Evolutionary conservation across 257 asterid species (phyloP).

Genomic region (Perilla frutescens): DNA sequence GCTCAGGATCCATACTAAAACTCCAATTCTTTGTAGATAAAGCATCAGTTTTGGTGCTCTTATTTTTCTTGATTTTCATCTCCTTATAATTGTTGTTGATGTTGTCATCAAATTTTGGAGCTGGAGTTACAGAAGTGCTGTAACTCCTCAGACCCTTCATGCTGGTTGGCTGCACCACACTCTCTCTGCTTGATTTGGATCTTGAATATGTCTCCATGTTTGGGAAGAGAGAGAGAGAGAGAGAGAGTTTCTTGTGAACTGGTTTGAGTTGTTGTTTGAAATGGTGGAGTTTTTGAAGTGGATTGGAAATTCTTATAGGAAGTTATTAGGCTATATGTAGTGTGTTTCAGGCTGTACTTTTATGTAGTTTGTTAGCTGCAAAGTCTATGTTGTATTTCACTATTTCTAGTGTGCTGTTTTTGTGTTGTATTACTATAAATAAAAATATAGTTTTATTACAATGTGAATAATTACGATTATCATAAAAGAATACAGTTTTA

Average conservation of each 20-base stretch:
- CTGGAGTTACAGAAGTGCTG: conserved; percentile 47
- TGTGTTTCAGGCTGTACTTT: neutral
- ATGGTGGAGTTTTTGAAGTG: conserved; percentile 11
- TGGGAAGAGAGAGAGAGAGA: neutral
- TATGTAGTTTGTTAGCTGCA: no score
- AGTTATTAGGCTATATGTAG: neutral
- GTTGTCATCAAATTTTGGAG: conserved; percentile 22
- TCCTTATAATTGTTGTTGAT: conserved; percentile 30
- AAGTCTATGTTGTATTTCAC: no score
- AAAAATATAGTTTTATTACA: no score
- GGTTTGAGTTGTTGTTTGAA: neutral
- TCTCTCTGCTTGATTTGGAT: conserved; percentile 54
- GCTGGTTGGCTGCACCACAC: conserved; percentile 46
- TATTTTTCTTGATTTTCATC: conserved; percentile 52
- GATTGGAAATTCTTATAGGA: conserved; percentile 16
- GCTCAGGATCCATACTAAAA: conserved; percentile 59
- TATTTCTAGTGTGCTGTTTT: no score
- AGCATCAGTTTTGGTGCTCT: conserved; percentile 36
- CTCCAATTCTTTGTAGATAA: conserved; percentile 52
- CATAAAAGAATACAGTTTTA: no score
- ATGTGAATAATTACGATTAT: no score
- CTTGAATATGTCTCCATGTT: conserved; percentile 53
- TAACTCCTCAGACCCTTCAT: conserved; percentile 71
- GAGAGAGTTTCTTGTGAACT: neutral
- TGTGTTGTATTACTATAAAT: no score